A percentile compares a stretch with the other conserved stretches of the same genome.
Conservation (phyloP, 176 grass and related monocot species). For the Rhipidocladum racemiflorum region DNA sequence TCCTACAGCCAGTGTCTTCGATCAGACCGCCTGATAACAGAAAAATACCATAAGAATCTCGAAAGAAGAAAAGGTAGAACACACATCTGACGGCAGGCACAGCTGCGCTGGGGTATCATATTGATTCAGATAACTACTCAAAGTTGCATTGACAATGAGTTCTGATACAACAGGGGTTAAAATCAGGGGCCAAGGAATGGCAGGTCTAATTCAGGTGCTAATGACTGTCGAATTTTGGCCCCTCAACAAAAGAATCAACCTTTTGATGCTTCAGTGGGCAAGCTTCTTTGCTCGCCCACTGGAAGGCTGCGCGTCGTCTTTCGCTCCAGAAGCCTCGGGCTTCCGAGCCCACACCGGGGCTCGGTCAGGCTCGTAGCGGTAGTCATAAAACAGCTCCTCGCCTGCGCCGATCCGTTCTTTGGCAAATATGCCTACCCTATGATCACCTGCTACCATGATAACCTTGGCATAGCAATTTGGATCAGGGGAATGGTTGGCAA, state of each 20-base stretch:
- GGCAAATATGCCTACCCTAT: slow-evolving; percentile 95
- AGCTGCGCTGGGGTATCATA: neutral
- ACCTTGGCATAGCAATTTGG: slow-evolving; percentile 96
- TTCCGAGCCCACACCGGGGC: slow-evolving; percentile 93
- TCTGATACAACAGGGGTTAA: neutral
- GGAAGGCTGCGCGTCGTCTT: slow-evolving; percentile 64
- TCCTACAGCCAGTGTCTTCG: too few species aligned
- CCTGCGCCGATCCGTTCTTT: slow-evolving; percentile 84
- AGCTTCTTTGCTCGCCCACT: slow-evolving; percentile 88
- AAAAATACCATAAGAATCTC: neutral
- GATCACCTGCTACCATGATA: slow-evolving; percentile 93
- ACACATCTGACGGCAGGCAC: neutral
- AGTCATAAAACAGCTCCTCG: slow-evolving; percentile 86
- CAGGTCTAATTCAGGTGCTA: neutral
- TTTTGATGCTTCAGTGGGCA: slow-evolving; percentile 44
- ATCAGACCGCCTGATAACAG: too few species aligned
- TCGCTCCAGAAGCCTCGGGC: slow-evolving; percentile 54
- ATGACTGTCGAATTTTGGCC: slow-evolving; percentile 9
- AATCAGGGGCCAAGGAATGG: slow-evolving; percentile 23
- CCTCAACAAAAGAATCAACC: slow-evolving; percentile 23
- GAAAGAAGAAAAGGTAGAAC: neutral
- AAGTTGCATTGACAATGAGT: neutral
- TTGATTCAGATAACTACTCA: neutral
- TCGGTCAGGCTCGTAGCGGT: slow-evolving; percentile 78
- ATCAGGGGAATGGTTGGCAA: slow-evolving; percentile 93